phyloP scores from a whole-genome alignment of 2,329 filamentous ascomycete genomes.

The Hymenoscyphus fructigenus region DNA sequence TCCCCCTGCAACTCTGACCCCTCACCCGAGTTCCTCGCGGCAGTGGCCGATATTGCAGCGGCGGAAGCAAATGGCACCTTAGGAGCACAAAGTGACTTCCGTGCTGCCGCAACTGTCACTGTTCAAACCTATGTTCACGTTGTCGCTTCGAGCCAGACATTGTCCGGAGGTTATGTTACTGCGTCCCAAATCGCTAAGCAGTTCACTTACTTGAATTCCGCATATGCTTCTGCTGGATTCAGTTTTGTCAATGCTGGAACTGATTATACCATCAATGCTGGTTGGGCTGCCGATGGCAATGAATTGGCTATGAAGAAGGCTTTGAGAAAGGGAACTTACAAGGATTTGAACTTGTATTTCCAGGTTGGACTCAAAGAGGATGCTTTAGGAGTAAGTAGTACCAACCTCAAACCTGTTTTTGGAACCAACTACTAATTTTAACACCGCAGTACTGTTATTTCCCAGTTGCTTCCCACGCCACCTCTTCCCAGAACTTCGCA shows the following conservation, averaged over 20 bases:
- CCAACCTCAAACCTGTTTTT: not conserved
- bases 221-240: conserved; percentile 32
- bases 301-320: conserved; percentile 46
- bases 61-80: conserved; percentile 14
- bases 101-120: conserved; percentile 26
- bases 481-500: conserved; percentile 33
- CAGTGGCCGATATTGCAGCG: conserved; percentile 19
- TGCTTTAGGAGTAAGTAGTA: conserved; percentile 9
- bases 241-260: conserved; percentile 33
- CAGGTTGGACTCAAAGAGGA: conserved; percentile 20
- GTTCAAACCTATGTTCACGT: conserved; percentile 39
- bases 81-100: conserved; percentile 10
- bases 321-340: conserved; percentile 43
- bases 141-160: conserved; percentile 29
- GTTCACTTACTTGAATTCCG: conserved; percentile 25
- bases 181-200: conserved; percentile 29
- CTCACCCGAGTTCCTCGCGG: conserved; percentile 23
- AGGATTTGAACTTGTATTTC: conserved; percentile 38
- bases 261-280: conserved; percentile 36
- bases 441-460: conserved; percentile 17
- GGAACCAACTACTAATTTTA: not conserved
- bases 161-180: conserved; percentile 31
- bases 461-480: conserved; percentile 6
- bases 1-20: conserved; percentile 24
- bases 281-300: conserved; percentile 35